A percentile compares a stretch with the other conserved stretches of the same genome.
phyloP scores from a whole-genome alignment of 2,329 filamentous ascomycete genomes.

The Phaeosphaeriaceae sp. region DNA sequence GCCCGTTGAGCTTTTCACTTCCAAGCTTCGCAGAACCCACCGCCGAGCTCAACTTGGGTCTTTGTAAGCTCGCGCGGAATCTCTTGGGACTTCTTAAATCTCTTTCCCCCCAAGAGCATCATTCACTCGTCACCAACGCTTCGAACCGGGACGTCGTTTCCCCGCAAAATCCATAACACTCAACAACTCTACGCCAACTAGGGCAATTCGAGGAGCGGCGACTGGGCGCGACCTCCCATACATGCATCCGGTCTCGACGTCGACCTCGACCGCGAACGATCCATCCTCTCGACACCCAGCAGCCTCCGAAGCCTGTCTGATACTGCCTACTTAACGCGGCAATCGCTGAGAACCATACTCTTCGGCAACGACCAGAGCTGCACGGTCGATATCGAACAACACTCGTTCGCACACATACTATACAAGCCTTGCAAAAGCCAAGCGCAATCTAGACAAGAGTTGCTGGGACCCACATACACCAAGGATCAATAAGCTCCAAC shows the following conservation, averaged over 20 bases:
- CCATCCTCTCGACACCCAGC: constrained; percentile 24
- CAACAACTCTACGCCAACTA: constrained; percentile 14
- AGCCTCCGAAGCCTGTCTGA: constrained; percentile 22
- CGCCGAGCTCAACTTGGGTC: constrained; percentile 20
- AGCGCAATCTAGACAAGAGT: constrained; percentile 13
- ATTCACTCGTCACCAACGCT: constrained; percentile 13
- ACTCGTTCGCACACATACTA: background rate
- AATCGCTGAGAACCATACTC: background rate
- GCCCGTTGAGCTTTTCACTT: constrained; percentile 17
- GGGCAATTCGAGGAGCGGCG: constrained; percentile 50
- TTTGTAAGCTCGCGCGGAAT: constrained; percentile 20
- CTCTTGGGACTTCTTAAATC: constrained; percentile 17
- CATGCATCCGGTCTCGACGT: constrained; percentile 50
- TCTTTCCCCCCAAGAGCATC: constrained; percentile 5
- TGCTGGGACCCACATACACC: constrained; percentile 6
- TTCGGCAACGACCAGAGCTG: background rate
- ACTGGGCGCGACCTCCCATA: constrained; percentile 57
- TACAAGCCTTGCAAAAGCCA: constrained; percentile 21
- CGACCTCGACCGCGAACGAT: constrained; percentile 24
- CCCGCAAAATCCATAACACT: background rate
- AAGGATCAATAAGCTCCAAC: constrained; percentile 15
- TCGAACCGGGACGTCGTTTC: constrained; percentile 7
- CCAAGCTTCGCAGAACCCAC: constrained; percentile 23
- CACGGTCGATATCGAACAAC: background rate
- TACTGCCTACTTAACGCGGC: constrained; percentile 34